phyloP scores from a whole-genome alignment of 148 eudicot genomes.

The Vaccinium corymbosum region DNA sequence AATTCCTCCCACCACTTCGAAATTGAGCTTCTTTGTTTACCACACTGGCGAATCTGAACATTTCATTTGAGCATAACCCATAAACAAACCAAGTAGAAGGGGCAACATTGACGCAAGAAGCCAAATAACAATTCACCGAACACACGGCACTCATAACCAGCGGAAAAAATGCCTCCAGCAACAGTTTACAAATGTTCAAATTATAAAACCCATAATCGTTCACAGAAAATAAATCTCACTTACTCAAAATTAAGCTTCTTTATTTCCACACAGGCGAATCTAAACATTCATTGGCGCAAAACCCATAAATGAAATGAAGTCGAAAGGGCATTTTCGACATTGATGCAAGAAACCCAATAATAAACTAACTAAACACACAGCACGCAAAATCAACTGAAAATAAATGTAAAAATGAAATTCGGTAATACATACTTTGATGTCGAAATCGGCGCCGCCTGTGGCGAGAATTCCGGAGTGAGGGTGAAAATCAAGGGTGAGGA shows the following conservation, averaged over 20 bases:
- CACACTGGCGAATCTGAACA: no score
- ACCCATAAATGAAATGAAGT: neutral
- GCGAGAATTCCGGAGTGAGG: constrained; percentile 71
- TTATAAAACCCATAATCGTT: neutral
- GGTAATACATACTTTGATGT: constrained; percentile 68
- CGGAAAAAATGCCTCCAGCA: no score
- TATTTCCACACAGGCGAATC: neutral
- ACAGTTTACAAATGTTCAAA: no score
- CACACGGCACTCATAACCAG: no score
- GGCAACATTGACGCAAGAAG: no score
- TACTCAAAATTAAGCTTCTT: neutral
- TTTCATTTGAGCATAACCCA: no score
- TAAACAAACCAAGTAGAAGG: no score
- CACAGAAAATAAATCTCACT: neutral
- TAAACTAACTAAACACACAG: neutral
- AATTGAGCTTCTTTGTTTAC: no score
- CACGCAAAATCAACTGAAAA: neutral
- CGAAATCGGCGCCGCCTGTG: constrained; percentile 94
- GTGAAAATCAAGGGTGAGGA: constrained; percentile 91
- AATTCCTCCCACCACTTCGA: no score
- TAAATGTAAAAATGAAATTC: neutral
- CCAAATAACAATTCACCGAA: no score
- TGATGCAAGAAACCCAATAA: neutral
- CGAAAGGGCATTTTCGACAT: neutral
- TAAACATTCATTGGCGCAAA: neutral